phyloP scores from a whole-genome alignment of 192 early-diverging fungal species.

The Umbelopsis vinacea region DNA sequence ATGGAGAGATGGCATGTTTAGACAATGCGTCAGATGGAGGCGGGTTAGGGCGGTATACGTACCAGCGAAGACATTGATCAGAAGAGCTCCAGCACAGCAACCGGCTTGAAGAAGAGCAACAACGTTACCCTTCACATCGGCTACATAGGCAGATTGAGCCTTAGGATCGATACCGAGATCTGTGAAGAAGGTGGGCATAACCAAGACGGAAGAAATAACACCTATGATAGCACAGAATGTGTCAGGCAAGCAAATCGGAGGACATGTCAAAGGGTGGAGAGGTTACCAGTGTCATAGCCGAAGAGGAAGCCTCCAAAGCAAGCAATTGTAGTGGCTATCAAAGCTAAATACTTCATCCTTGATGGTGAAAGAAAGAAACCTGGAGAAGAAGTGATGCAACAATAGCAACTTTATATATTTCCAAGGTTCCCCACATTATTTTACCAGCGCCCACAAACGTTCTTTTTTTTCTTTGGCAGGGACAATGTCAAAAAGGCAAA shows the following conservation, averaged over 20 bases:
- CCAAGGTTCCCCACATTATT: background rate
- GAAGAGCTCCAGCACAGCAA: constrained; percentile 45
- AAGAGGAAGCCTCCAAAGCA: constrained; percentile 67
- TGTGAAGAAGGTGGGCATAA: constrained; percentile 49
- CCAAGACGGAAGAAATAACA: constrained; percentile 65
- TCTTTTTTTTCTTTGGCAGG: background rate
- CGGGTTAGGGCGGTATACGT: background rate
- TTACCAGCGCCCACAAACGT: background rate
- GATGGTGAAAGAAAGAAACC: background rate
- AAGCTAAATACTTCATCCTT: constrained; percentile 30
- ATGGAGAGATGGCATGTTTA: background rate
- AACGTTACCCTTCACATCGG: constrained; percentile 29
- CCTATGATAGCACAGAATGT: background rate
- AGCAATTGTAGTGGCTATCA: constrained; percentile 49
- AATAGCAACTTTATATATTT: background rate
- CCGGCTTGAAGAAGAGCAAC: constrained; percentile 44
- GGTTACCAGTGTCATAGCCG: constrained; percentile 70
- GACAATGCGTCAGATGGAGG: no score
- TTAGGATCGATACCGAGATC: constrained; percentile 38
- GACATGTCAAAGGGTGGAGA: no score
- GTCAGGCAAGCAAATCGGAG: background rate
- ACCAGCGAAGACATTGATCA: constrained; percentile 47
- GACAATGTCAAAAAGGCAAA: constrained; percentile 14
- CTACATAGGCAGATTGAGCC: background rate
- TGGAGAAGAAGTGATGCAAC: background rate